phyloP scores from a whole-genome alignment of 1,139 yeast species.

The Pichia norvegensis region DNA sequence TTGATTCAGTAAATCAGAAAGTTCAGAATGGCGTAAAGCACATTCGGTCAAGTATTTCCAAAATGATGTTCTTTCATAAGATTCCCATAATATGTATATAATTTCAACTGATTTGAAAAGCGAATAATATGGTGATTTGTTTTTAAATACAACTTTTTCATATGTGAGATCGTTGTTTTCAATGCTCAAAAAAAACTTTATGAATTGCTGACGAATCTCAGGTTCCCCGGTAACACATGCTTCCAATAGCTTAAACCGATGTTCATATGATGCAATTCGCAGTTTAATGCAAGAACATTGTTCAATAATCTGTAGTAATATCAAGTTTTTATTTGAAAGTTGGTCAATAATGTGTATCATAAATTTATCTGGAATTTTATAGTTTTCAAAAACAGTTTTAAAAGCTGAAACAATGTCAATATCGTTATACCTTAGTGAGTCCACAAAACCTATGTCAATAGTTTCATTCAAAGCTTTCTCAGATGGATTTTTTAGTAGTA shows the following conservation, averaged over 20 bases:
- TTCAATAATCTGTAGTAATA: background rate
- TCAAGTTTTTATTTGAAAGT: conserved; percentile 1
- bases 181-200: background rate
- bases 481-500: background rate
- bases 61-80: background rate
- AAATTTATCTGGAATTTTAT: conserved; percentile 1
- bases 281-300: background rate
- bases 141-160: background rate
- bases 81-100: background rate
- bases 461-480: background rate
- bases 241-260: conserved; percentile 2
- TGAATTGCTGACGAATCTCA: background rate
- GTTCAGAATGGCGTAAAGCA: background rate
- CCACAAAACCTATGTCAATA: background rate
- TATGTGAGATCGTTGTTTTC: background rate
- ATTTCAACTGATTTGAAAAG: background rate
- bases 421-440: background rate
- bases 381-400: conserved; percentile 1
- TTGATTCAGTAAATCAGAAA: background rate
- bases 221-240: conserved; percentile 1
- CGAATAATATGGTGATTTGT: background rate
- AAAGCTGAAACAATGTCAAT: background rate
- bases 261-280: background rate
- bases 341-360: conserved; percentile 1
- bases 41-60: background rate